Conservation (phyloP, 257 asterid genomes). For the Nicotiana tabacum region DNA sequence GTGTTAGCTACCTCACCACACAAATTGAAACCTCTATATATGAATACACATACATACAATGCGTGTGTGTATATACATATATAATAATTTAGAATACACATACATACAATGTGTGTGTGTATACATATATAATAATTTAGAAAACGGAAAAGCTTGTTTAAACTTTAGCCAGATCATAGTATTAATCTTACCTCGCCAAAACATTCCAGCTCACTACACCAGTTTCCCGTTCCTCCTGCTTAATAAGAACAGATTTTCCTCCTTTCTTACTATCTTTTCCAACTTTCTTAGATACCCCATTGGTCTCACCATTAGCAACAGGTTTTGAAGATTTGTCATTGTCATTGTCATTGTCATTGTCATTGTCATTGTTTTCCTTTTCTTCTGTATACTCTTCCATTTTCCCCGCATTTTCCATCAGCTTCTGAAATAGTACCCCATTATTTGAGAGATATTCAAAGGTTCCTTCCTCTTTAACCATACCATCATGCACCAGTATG, state of each 20-base stretch:
- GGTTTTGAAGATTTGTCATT: slow-evolving; percentile 30
- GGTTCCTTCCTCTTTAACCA: slow-evolving; percentile 97
- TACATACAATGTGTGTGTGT: not conserved
- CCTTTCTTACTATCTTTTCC: slow-evolving; percentile 44
- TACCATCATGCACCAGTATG: slow-evolving; percentile 87
- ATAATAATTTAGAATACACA: not conserved
- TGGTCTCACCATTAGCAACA: slow-evolving; percentile 43
- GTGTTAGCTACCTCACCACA: slow-evolving; percentile 1
- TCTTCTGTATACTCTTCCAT: slow-evolving; percentile 89
- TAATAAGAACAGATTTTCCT: slow-evolving; percentile 82
- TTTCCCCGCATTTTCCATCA: slow-evolving; percentile 99
- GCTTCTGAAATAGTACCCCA: slow-evolving; percentile 67
- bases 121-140: not conserved
- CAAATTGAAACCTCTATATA: not conserved
- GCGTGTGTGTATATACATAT: not conserved
- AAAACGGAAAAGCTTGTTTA: not conserved
- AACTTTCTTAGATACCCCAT: slow-evolving; percentile 42
- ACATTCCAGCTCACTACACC: slow-evolving; percentile 92
- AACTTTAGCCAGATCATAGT: not conserved
- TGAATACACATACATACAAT: too few relatives aligned
- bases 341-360: slow-evolving; percentile 10
- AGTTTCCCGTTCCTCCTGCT: slow-evolving; percentile 98
- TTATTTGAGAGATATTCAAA: slow-evolving; percentile 84
- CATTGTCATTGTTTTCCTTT: slow-evolving; percentile 30
- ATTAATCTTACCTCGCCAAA: slow-evolving; percentile 50